Evolutionary conservation across 441 rosid genomes (phyloP).

Genomic region (Caryocar brasiliense): DNA sequence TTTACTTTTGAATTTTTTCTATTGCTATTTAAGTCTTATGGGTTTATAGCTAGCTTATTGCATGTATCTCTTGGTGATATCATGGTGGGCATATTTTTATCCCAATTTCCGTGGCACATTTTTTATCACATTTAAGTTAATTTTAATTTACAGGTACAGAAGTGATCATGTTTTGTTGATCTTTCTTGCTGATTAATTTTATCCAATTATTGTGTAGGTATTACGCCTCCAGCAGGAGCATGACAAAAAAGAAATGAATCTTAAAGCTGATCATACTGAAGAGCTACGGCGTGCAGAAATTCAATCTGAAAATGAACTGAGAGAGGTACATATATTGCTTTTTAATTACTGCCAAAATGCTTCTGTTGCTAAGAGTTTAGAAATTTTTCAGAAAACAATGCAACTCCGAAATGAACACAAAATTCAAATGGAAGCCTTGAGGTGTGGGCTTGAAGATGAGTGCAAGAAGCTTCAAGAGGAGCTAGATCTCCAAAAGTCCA

Average conservation of each 20-base stretch:
- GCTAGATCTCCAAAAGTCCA: slow-evolving; percentile 65
- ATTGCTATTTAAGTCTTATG: no score
- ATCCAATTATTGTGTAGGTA: slow-evolving; percentile 27
- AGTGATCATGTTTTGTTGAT: not conserved
- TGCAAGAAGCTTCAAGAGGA: slow-evolving; percentile 60
- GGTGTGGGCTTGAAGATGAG: slow-evolving; percentile 72
- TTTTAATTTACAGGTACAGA: no score
- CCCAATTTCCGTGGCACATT: no score
- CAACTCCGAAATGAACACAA: slow-evolving; percentile 61
- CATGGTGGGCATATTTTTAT: no score
- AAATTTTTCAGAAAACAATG: slow-evolving; percentile 37
- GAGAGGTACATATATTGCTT: slow-evolving; percentile 41
- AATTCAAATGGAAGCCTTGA: slow-evolving; percentile 55
- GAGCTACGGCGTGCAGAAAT: slow-evolving; percentile 47
- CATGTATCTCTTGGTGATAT: no score
- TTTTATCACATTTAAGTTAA: no score
- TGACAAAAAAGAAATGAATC: slow-evolving; percentile 37
- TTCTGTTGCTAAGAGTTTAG: slow-evolving; percentile 3
- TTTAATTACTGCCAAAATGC: slow-evolving; percentile 4
- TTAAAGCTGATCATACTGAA: slow-evolving; percentile 47
- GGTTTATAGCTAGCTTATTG: no score
- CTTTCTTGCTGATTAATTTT: slow-evolving; percentile 5
- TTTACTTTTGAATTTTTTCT: no score
- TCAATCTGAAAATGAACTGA: slow-evolving; percentile 54
- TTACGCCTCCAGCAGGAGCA: slow-evolving; percentile 40